Percentiles rank a stretch among this genome's conserved stretches.
These are phyloP conservation scores for Herpetospermum pedunculosum DNA, from an alignment of 306 rosid genomes.

Conservation along the genomic window DNA sequence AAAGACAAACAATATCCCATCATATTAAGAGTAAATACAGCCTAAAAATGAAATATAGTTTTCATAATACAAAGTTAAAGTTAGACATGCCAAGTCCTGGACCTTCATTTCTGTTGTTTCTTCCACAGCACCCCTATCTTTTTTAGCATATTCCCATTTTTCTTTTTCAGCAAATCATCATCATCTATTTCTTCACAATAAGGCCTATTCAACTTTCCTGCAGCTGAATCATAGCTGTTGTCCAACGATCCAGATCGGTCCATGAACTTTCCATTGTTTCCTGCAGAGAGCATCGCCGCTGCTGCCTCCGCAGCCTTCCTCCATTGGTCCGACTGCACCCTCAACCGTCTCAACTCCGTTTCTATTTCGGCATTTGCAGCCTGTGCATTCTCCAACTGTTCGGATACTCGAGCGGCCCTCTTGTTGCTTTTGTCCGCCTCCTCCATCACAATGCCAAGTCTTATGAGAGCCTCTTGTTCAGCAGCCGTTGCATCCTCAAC, in stretches of 20 bases:
- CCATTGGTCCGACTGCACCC: slow-evolving; percentile 94
- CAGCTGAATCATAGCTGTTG: slow-evolving; percentile 32
- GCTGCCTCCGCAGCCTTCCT: slow-evolving; percentile 99
- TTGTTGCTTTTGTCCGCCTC: slow-evolving; percentile 58
- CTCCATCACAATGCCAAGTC: slow-evolving; percentile 65
- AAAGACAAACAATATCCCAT: neutral
- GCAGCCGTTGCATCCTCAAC: slow-evolving; percentile 49
- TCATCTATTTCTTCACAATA: slow-evolving; percentile 58
- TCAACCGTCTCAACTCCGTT: slow-evolving; percentile 64
- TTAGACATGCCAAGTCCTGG: neutral
- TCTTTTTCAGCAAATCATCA: slow-evolving; percentile 75
- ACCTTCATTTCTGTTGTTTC: slow-evolving; percentile 70
- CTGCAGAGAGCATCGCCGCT: slow-evolving; percentile 78
- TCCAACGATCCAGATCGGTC: slow-evolving; percentile 71
- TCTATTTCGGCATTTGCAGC: slow-evolving; percentile 62
- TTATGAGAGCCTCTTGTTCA: slow-evolving; percentile 41
- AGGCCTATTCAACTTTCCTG: slow-evolving; percentile 41
- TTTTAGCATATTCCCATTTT: slow-evolving; percentile 89
- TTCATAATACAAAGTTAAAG: slow-evolving; percentile 2
- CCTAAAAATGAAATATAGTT: neutral
- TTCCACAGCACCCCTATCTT: slow-evolving; percentile 96
- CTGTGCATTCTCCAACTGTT: slow-evolving; percentile 76
- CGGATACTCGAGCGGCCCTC: slow-evolving; percentile 54
- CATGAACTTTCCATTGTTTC: slow-evolving; percentile 63
- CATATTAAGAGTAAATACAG: neutral